These are phyloP conservation scores for Trichosporon ovoides DNA, from an alignment of 1,284 basidiomycete species.

Conservation along the genomic window DNA sequence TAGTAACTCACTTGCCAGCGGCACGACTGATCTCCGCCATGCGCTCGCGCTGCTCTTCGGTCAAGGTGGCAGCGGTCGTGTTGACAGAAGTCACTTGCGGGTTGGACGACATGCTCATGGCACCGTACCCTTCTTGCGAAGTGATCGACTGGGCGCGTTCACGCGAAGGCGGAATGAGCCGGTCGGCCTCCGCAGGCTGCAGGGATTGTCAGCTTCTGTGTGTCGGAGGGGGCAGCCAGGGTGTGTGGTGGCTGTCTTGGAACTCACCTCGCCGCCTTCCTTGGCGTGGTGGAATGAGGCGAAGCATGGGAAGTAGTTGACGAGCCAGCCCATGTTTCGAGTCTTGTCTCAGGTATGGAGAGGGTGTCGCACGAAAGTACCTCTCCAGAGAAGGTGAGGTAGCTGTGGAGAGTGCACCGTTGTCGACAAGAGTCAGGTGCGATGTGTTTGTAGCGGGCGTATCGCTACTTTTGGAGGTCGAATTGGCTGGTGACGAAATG, in stretches of 20 bases:
- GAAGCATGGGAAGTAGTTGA: conserved; percentile 10
- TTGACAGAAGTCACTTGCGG: background rate
- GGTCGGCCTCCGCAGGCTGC: conserved; percentile 8
- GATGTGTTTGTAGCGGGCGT: background rate
- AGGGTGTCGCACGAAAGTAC: background rate
- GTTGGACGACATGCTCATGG: conserved; percentile 14
- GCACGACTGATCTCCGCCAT: conserved; percentile 18
- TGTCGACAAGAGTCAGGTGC: background rate
- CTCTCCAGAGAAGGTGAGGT: background rate
- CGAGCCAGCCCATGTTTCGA: conserved; percentile 14
- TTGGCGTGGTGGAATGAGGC: background rate
- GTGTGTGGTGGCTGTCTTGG: background rate
- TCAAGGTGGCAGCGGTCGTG: conserved; percentile 1
- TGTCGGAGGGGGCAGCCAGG: background rate
- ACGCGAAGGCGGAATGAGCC: conserved; percentile 12
- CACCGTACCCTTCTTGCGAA: conserved; percentile 16
- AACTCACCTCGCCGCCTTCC: background rate
- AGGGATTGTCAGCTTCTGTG: conserved; percentile 1
- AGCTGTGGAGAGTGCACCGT: background rate
- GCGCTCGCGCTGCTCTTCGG: conserved; percentile 10
- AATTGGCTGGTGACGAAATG: background rate
- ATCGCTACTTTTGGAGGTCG: background rate
- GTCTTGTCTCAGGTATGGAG: background rate
- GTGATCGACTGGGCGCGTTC: conserved; percentile 9
- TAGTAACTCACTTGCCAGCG: conserved; percentile 15